phyloP scores from a whole-genome alignment of 768 basidiomycete species.

The Agaricus sinodeliciosus region DNA sequence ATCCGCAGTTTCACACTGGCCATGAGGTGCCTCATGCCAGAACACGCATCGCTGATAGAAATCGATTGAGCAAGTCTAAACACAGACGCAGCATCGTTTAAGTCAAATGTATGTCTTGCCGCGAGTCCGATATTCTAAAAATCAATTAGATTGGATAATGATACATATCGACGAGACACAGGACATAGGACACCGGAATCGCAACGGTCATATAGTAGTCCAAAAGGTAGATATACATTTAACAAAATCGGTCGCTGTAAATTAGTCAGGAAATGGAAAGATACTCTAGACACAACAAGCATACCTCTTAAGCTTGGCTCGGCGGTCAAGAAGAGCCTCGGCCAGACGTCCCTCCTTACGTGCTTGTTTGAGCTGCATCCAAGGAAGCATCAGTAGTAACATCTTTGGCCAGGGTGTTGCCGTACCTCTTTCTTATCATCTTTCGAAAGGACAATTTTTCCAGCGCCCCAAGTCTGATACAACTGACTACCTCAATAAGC shows the following conservation, averaged over 20 bases:
- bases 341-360: slow-evolving; percentile 75
- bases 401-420: background rate
- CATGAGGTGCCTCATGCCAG: background rate
- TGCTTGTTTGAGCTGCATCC: slow-evolving; percentile 63
- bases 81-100: background rate
- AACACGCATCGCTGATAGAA: background rate
- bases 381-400: slow-evolving; percentile 2
- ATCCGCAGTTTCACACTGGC: background rate
- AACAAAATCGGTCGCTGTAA: slow-evolving; percentile 47
- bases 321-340: slow-evolving; percentile 76
- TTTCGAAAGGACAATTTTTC: slow-evolving; percentile 59
- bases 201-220: no score
- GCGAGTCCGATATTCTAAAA: background rate
- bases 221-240: slow-evolving; percentile 11
- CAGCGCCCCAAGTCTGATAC: slow-evolving; percentile 84
- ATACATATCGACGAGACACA: background rate
- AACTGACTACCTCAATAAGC: slow-evolving; percentile 40
- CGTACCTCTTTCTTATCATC: slow-evolving; percentile 71
- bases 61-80: background rate
- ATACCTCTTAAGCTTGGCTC: slow-evolving; percentile 84
- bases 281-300: slow-evolving; percentile 6
- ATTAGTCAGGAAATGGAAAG: background rate
- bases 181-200: no score
- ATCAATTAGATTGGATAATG: background rate
- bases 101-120: background rate